Evolutionary conservation across 2,329 filamentous ascomycete species (phyloP), one percentile per base, ranked within the genome.

Genomic region (Elsinoe fawcettii): DNA sequence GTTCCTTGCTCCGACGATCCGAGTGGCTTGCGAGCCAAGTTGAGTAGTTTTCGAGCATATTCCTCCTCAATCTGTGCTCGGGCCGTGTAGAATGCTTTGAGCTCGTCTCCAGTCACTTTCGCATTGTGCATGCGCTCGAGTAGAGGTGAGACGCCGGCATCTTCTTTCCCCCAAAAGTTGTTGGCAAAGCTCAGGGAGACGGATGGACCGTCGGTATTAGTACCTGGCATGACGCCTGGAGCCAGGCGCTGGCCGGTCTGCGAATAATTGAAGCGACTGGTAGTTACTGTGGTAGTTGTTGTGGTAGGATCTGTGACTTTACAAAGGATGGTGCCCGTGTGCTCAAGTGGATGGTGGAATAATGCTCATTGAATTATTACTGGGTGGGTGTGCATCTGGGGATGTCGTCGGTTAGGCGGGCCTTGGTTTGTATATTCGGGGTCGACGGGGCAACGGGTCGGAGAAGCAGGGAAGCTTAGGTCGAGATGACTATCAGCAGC

Each of bases 111-210:
- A 23, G 93, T 96, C 66, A 87, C 84, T 77, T 99, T 99, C 51
- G 93, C 90, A 72, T 85, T 86, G 69, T 90, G 86, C 90, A 99
- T 95, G 68, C 93, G 92, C 71, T 92, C 89, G 27, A 99, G 80
- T 67, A 99, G 82, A 59, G 93, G 95, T 46, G 80, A 80, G 67
- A 99, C 91, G 70, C 93, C 95, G 54, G 92, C 93, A 78, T 99
- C 93, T 71, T 97, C 92, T 78, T 95, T 97, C 62, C 93, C 93
- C 93, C 93, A 99, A 74, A 99, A 99, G 72, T 99, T 99, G 77
- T 99, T 99, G 67, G 93, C 92, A 76, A 99, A 71, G 47, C 69
- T 70, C 12, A 71, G 65, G 44, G 69, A 69, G 61, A 71, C 69
- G 57, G 67, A 64, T 9, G 69, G 69, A 57, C 64, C 68, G 22